Evolutionary conservation across 2,329 filamentous ascomycete genomes (phyloP).

Genomic region (Lecanicillium sp.): DNA sequence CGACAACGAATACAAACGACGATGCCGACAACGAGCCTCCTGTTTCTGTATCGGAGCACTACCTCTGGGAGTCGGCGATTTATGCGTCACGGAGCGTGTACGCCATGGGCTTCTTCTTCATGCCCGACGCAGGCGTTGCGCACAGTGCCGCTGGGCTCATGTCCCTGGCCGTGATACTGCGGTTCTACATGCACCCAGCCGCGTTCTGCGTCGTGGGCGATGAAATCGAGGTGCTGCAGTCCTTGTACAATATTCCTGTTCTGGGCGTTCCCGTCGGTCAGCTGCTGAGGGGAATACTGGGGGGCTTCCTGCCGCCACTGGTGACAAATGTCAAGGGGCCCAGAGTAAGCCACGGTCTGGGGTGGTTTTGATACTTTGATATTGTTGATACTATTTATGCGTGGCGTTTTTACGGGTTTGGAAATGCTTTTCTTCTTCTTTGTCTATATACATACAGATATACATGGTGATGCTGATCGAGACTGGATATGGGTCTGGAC

Average conservation of each 20-base stretch:
- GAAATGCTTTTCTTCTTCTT: not conserved
- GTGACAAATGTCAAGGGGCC: not conserved
- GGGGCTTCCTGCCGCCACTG: slow-evolving; percentile 5
- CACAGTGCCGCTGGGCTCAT: slow-evolving; percentile 10
- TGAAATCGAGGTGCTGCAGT: slow-evolving; percentile 6
- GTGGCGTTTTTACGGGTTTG: too few relatives aligned
- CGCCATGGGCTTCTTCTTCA: slow-evolving; percentile 10
- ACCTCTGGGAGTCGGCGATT: slow-evolving; percentile 11
- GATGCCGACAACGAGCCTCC: not conserved
- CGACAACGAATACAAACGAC: not conserved
- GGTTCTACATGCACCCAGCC: slow-evolving; percentile 9
- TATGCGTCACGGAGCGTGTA: slow-evolving; percentile 8
- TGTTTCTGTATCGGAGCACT: slow-evolving; percentile 9
- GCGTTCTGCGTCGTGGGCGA: slow-evolving; percentile 6
- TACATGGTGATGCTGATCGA: not conserved
- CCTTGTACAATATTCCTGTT: not conserved
- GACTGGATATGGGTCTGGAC: too few relatives aligned
- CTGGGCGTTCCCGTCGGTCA: slow-evolving; percentile 8
- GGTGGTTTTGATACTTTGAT: slow-evolving; percentile 12
- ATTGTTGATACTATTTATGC: too few relatives aligned
- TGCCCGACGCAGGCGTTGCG: slow-evolving; percentile 4
- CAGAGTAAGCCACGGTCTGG: not conserved
- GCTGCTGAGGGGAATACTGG: slow-evolving; percentile 1
- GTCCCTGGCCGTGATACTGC: slow-evolving; percentile 8
- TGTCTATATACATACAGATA: not conserved